These are phyloP conservation scores for Pseudogymnoascus sp. DNA, from an alignment of 2,329 filamentous ascomycete genomes.

Conservation along the genomic window DNA sequence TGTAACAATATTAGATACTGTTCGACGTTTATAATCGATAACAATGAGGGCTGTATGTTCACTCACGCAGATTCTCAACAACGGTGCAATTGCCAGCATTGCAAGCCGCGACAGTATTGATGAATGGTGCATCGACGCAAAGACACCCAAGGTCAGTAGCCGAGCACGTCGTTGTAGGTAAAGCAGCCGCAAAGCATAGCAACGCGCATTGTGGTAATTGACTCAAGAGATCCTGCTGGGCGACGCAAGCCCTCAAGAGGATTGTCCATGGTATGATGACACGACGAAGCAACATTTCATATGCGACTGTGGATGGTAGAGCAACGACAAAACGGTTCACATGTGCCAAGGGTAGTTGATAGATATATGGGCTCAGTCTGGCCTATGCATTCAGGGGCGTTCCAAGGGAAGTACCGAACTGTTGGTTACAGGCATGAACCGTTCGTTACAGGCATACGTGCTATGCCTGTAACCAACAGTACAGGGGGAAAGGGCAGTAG, in stretches of 20 bases:
- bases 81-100: slow-evolving; percentile 27
- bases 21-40: slow-evolving; percentile 4
- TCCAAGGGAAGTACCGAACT: background rate
- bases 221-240: background rate
- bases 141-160: slow-evolving; percentile 24
- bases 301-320: background rate
- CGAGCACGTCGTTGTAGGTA: slow-evolving; percentile 20
- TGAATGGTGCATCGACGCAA: slow-evolving; percentile 24
- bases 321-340: background rate
- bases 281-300: background rate
- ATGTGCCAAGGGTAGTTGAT: background rate
- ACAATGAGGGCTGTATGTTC: background rate
- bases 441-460: background rate
- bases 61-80: slow-evolving; percentile 21
- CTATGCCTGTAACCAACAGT: no score
- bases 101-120: slow-evolving; percentile 22
- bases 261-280: background rate
- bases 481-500: background rate
- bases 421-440: background rate
- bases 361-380: background rate
- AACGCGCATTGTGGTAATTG: slow-evolving; percentile 1
- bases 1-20: slow-evolving; percentile 8
- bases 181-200: slow-evolving; percentile 1
- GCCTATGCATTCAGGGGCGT: background rate
- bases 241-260: background rate